Base-by-base conservation (phyloP, 1,284 basidiomycete species). In the Pseudozyma sp. region DNA sequence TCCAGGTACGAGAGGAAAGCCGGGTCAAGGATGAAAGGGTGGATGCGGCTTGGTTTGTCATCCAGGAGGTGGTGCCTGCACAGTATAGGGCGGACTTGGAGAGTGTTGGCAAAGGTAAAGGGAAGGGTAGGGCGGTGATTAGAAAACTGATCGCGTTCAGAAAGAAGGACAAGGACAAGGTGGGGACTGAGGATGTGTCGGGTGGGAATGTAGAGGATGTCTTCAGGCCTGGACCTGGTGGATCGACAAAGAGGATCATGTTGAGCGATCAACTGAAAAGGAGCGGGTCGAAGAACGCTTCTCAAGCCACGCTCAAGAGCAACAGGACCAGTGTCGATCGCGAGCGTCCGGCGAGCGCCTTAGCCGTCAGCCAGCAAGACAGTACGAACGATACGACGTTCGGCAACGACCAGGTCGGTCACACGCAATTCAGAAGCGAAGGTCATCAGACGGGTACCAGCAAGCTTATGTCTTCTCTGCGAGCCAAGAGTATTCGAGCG, bases 111-210 rank as follows among this genome's bases (percentile, higher is more conserved):
- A 44, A 74, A 4, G 64, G 63, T 0, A 74, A 62, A 39, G 60
- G 57, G 4, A 68, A 65, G 43, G 77, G 78, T 37, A 58, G 61
- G 11, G 78, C 81, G 7, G 78, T 80, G 76, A 60, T 84, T n/a
- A 71, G 81, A 50, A 83, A 83, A 56, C 63, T 84, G 7, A 79
- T 75, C 59, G 57, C 77, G 53, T 84, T 84, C 73, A 64, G 77
- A 24, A 50, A 49, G 29, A 68, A 58, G 40, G 65, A 67, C 19
- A 68, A 64, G 17, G 59, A 60, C 5, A 66, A 65, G 24, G 24
- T 24, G 24, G 24, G 24, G 24, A 24, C 24, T 24, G 24, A 24
- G 24, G 24, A 24, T 24, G 24, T 24, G 24, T 24, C 24, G 24
- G 24, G 24, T 24, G 24, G 24, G 4, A 24, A 24, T 24, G 24